phyloP scores from a whole-genome alignment of 2,329 filamentous ascomycete species.

The Fusarium sp. region DNA sequence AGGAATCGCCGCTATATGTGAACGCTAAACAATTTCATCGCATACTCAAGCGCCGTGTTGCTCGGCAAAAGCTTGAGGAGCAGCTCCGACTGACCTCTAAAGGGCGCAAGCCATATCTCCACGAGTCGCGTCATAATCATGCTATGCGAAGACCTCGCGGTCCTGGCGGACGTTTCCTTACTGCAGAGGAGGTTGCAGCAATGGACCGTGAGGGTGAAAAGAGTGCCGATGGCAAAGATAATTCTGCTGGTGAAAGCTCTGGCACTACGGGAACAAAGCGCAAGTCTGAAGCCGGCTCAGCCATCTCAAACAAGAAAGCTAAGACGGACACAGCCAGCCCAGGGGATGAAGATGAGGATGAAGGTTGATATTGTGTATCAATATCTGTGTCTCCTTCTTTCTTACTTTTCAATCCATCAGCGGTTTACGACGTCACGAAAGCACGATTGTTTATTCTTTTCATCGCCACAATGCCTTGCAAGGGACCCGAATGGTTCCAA shows the following conservation, averaged over 20 bases:
- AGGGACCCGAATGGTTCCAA: constrained; percentile 1
- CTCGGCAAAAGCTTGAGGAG: constrained; percentile 93
- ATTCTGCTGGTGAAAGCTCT: constrained; percentile 41
- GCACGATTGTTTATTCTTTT: constrained; percentile 46
- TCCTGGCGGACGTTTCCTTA: constrained; percentile 94
- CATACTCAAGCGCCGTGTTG: constrained; percentile 93
- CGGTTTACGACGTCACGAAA: constrained; percentile 55
- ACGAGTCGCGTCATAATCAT: constrained; percentile 97
- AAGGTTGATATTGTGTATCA: constrained; percentile 51
- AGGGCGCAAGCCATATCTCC: constrained; percentile 94
- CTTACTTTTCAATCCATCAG: constrained; percentile 48
- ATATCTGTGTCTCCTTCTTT: constrained; percentile 31
- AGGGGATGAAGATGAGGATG: constrained; percentile 59
- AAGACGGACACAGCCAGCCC: constrained; percentile 61
- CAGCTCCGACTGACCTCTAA: constrained; percentile 92
- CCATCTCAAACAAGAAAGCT: constrained; percentile 67
- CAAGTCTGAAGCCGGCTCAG: constrained; percentile 66
- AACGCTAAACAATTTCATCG: constrained; percentile 99
- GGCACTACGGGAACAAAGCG: constrained; percentile 65
- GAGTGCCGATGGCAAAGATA: constrained; percentile 53
- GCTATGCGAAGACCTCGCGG: constrained; percentile 96
- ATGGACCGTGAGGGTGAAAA: constrained; percentile 78
- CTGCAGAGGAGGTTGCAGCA: constrained; percentile 92
- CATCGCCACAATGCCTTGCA: constrained; percentile 19
- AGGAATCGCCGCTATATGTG: constrained; percentile 96